Base-by-base conservation (phyloP, 2,329 filamentous ascomycete genomes). In the Berkeleyomyces rouxiae region DNA sequence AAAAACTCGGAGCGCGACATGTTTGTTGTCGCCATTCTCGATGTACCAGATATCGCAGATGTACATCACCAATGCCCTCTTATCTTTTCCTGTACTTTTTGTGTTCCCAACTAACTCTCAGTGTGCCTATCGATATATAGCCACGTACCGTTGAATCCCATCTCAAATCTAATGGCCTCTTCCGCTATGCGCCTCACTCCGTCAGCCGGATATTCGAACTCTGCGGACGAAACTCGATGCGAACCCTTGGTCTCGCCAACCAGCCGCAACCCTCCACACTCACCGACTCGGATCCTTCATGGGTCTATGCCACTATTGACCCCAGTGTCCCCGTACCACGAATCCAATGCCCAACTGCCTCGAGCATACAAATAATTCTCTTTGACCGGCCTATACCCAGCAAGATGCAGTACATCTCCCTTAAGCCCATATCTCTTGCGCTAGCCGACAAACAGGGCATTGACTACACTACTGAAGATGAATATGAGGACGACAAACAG, bases 341-440 rank as follows among this genome's bases (percentile, higher is more conserved):
- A 44, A 84, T 99, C 65, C 83, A 82, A 63, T 95, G 88, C 64
- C 79, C 84, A 58, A 81, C 82, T 66, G 83, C 83, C 4, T 78
- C 87, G 23, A 89, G 85, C 55, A 82, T 95, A 55, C 93, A 99
- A 71, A 82, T 96, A 53, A 87, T 97, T 64, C 79, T 95, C 63
- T 99, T 95, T 73, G 85, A 96, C 68, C 81, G 91, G 57, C 93
- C 93, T 0, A 82, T 87, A 63, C 92, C 93, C 0, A 84, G 81
- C 40, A 82, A 85, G 62, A 97, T 99, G 93, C 92, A 99, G 73
- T 99, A 97, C 72, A 86, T 97, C 68, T 99, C 93, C 0, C 77
- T 96, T 23, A 82, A 84, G 37, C 92, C 93, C 0, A 97, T 99
- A 60, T 86, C 90, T 0, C 78, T 99, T 49, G 90, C 90, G 0